Conservation (phyloP, 1,284 basidiomycete genomes). For the Calocybe gambosa region DNA sequence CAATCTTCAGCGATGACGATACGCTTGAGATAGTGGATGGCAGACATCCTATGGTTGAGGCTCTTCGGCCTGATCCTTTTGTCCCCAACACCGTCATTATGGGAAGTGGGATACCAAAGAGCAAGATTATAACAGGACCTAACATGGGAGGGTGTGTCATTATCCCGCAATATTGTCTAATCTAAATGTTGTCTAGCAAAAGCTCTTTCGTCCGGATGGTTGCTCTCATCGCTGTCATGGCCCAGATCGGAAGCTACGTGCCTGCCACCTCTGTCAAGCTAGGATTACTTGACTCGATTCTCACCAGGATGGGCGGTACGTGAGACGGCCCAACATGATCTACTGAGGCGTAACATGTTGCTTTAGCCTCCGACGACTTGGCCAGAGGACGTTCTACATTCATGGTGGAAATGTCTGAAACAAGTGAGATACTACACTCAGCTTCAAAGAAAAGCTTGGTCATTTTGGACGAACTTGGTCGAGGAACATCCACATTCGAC, state of each 20-base stretch:
- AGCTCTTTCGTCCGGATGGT: conserved; percentile 74
- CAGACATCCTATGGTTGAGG: conserved; percentile 81
- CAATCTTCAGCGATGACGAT: conserved; percentile 55
- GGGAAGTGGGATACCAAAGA: conserved; percentile 47
- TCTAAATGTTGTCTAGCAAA: conserved; percentile 40
- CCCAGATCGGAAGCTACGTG: conserved; percentile 68
- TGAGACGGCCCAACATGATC: conserved; percentile 3
- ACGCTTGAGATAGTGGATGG: conserved; percentile 64
- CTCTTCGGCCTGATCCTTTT: conserved; percentile 69
- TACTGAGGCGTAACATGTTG: conserved; percentile 8
- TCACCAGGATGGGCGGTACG: conserved; percentile 82
- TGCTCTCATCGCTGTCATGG: conserved; percentile 67
- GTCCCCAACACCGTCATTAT: conserved; percentile 67
- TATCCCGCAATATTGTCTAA: background rate
- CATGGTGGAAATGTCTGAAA: conserved; percentile 95
- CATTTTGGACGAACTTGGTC: conserved; percentile 81
- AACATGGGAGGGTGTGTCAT: conserved; percentile 63
- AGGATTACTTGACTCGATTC: conserved; percentile 77
- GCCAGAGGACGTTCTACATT: conserved; percentile 84
- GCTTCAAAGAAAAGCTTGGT: conserved; percentile 74
- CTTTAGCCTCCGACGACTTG: conserved; percentile 78
- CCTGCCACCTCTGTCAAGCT: conserved; percentile 71
- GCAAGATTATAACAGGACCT: conserved; percentile 78
- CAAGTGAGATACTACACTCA: conserved; percentile 79
- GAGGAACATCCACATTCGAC: conserved; percentile 82